A percentile compares a stretch with the other conserved stretches of the same genome.
Evolutionary conservation across 805 yeast species (phyloP).

Genomic region (Candida yuanshanica): DNA sequence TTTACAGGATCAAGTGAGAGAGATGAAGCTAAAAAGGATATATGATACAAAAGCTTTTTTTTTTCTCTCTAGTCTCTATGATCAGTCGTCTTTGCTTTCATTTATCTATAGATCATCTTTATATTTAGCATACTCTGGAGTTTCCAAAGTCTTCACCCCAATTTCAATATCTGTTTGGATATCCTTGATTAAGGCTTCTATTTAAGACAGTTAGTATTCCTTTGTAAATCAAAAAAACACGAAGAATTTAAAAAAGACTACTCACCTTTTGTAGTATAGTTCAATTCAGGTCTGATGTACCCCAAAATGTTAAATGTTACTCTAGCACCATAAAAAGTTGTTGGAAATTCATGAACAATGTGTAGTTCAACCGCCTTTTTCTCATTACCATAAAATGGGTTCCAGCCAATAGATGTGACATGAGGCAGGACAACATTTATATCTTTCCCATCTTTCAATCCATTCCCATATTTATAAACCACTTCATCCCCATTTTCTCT

Average conservation of each 20-base stretch:
- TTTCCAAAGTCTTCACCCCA: constrained; percentile 46
- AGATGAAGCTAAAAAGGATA: constrained; percentile 24
- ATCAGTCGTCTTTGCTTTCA: background rate
- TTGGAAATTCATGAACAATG: constrained; percentile 63
- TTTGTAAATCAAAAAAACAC: no score
- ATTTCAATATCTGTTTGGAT: constrained; percentile 73
- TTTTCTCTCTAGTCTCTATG: background rate
- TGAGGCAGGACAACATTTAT: constrained; percentile 59
- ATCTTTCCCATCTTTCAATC: constrained; percentile 33
- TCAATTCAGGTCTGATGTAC: constrained; percentile 83
- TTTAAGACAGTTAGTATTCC: no score
- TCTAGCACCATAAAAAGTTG: constrained; percentile 76
- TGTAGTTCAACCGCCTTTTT: constrained; percentile 85
- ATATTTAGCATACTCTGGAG: constrained; percentile 35
- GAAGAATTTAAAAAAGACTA: no score
- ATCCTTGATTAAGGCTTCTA: constrained; percentile 81
- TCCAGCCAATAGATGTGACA: constrained; percentile 96
- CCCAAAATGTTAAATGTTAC: constrained; percentile 73
- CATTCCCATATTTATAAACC: constrained; percentile 56
- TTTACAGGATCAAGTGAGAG: constrained; percentile 18
- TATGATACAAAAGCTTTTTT: constrained; percentile 6
- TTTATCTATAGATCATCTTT: constrained; percentile 11
- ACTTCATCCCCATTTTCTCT: constrained; percentile 36
- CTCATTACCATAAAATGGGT: constrained; percentile 81
- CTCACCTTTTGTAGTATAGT: constrained; percentile 57